Evolutionary conservation across 1,284 basidiomycete species (phyloP), one percentile per base, ranked within the genome.

Genomic region (Xanthoconium separans): DNA sequence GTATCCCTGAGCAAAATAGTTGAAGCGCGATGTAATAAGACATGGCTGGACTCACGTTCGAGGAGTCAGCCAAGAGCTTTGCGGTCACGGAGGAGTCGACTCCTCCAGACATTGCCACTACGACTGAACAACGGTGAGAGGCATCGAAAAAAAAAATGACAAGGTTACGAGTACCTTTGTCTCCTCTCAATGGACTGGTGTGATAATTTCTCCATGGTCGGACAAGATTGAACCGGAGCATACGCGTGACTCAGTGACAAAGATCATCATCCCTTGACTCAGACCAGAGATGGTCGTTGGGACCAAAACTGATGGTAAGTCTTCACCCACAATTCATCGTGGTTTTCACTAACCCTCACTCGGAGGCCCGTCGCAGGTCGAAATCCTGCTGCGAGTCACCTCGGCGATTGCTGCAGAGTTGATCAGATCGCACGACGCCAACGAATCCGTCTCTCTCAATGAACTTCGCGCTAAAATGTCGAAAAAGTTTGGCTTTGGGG

Each of bases 351-450:
- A n/a, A 62, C 41, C 15, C 29, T 5, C 7, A 0, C 33, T 41
- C 44, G 20, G 45, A 89, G 87, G 85, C 29, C 88, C 86, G 20
- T 92, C 92, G 0, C 93, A 98, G 71, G 91, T 95, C 6, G 95
- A 98, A 73, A 81, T 86, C 42, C 82, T 98, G 50, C 81, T 99
- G 22, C 86, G 95, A 52, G 93, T 95, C 50, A 96, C 93, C 27
- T 95, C 95, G 12, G 93, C 94, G 37, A 96, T 99, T 63, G 96
- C 96, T 31, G 84, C 93, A 61, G 93, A 95, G 66, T 84, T 99
- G 60, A 95, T 98, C 65, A 86, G 88, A 58, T 91, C 94, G 0
- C 90, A 97, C 67, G 87, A 96, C 68, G 77, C 83, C 34, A 85
- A 83, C 57, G 76, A 83, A 56, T 80, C 82, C 0, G 87, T 95